Evolutionary conservation across 1,284 basidiomycete genomes (phyloP), one percentile per base, ranked within the genome.

Genomic region (Ceratobasidium sp.): DNA sequence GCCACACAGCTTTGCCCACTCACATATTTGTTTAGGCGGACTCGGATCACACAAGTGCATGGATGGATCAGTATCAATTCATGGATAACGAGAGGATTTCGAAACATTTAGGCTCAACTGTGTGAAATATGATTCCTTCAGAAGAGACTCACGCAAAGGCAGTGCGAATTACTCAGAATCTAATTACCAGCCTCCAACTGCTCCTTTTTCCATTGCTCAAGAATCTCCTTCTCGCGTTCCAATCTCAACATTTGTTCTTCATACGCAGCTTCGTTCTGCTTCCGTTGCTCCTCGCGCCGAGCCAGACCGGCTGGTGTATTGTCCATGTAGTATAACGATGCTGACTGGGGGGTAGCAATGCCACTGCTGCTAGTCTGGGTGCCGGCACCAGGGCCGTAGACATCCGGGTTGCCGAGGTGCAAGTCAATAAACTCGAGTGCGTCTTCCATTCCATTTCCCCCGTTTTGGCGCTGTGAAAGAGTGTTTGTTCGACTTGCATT

Each of bases 141-240:
- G n/a, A n/a, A n/a, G n/a, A n/a, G n/a, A n/a, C n/a, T n/a, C n/a
- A n/a, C n/a, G n/a, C n/a, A n/a, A n/a, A n/a, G n/a, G n/a, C n/a
- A n/a, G n/a, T n/a, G n/a, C 38, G 8, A 49, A 10, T 49, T 49
- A 49, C 45, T 49, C 45, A 25, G 13, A 6, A 10, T 34, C 53
- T 29, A 53, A 31, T 20, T 53, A 42, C 25, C 22, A 22, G 25
- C 35, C 22, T 65, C 49, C 13, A 34, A 15, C 34, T 67, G 38
- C 38, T 67, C 64, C 50, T 35, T 53, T 34, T 29, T 64, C 47
- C 47, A 50, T 27, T 64, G 60, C 47, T 64, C 60, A n/a, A 64
- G 20, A 29, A 52, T 52, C 32, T 35, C 47, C 35, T 31, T 38
- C 47, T 64, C 49, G 15, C 60, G 60, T 25, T 53, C 22, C 17